Evolutionary conservation across 441 rosid genomes (phyloP).

Genomic region (Eutrema salsugineum): DNA sequence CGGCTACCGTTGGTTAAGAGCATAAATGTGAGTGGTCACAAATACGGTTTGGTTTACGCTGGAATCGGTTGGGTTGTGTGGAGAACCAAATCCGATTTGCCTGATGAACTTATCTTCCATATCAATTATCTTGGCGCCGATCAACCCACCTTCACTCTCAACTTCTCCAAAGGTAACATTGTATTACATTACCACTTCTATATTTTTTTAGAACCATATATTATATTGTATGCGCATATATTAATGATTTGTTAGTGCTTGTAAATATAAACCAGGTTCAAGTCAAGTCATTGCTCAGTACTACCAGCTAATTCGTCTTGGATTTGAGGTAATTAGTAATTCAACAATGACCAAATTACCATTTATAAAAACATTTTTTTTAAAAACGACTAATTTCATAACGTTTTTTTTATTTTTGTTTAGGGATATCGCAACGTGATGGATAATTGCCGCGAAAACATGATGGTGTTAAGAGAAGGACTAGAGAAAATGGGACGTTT

Average conservation of each 20-base stretch:
- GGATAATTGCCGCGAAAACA: slow-evolving; percentile 50
- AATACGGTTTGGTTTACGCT: slow-evolving; percentile 57
- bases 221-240: neutral
- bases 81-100: slow-evolving; percentile 50
- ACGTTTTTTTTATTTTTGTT: neutral
- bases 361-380: neutral
- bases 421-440: slow-evolving; percentile 54
- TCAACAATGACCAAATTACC: neutral
- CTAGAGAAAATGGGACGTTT: slow-evolving; percentile 45
- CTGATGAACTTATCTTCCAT: slow-evolving; percentile 50
- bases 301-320: slow-evolving; percentile 49
- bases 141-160: slow-evolving; percentile 54
- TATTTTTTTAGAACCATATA: neutral
- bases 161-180: slow-evolving; percentile 47
- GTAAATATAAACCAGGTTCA: slow-evolving; percentile 31
- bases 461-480: slow-evolving; percentile 42
- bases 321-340: slow-evolving; percentile 34
- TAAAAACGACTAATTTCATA: no score
- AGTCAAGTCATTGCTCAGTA: slow-evolving; percentile 55
- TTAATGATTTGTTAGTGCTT: neutral
- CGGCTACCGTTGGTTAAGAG: slow-evolving; percentile 48
- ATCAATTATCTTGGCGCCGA: slow-evolving; percentile 55
- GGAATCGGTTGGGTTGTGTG: slow-evolving; percentile 53
- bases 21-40: slow-evolving; percentile 59
- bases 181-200: neutral